Base-by-base conservation (phyloP, 192 early-diverging fungal genomes). In the Backusella tarrabulga region DNA sequence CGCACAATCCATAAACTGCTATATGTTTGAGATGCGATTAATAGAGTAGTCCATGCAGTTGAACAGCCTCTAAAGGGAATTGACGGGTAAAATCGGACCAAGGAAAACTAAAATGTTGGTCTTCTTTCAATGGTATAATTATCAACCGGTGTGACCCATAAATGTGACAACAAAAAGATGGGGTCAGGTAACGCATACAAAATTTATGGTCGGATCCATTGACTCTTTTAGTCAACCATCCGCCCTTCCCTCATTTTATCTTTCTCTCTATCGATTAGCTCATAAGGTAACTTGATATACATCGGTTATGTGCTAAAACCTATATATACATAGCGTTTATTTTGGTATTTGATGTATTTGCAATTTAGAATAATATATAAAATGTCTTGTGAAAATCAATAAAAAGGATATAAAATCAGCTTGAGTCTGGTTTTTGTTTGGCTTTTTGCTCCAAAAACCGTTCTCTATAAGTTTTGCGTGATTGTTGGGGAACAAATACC, bases 61-160 rank as follows among this genome's bases (percentile, higher is more conserved):
- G 42, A 34, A 29, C 38, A 72, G 9, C 68, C 68, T 70, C 68
- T 70, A 72, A 54, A 72, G 41, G 71, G 71, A 72, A 52, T 72
- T 42, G 44, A 52, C 71, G 71, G 71, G 71, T 54, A 72, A 72
- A 42, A 34, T 72, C 71, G 71, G 71, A 72, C 40, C 56, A 63
- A 38, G 38, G 68, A 70, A 41, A 70, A 70, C 68, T 23, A 70
- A 40, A 70, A 70, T 38, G 68, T 35, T 35, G 68, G 35, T 38
- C 34, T 21, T 40, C 56, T 63, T 63, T 63, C 23, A 63, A 29
- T 23, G 56, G 56, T 63, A 63, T 63, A 63, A 63, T 63, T 63
- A 63, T 63, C 56, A 63, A 63, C 56, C 56, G 56, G 56, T 63
- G 56, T 63, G 56, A 63, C 56, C 56, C 56, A 63, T 26, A 26